Evolutionary conservation across 129 eudicot species (phyloP).

Genomic region (Ambrosia trifida): DNA sequence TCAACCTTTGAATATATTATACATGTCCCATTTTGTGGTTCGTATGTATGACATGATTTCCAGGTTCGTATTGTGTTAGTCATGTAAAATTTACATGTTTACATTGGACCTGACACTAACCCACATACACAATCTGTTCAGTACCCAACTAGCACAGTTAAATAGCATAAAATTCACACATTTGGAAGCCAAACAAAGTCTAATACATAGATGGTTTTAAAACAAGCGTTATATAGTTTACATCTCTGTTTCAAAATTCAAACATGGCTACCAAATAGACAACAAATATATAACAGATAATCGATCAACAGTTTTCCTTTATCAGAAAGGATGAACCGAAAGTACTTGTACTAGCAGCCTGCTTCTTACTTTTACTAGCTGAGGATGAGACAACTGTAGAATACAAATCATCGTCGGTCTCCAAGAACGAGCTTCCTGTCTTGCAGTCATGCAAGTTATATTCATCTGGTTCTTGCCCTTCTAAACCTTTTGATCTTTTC

Average conservation of each 20-base stretch:
- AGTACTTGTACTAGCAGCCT: slow-evolving; percentile 38
- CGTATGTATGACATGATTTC: too few species aligned
- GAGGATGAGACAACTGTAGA: slow-evolving; percentile 96
- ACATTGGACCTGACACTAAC: too few species aligned
- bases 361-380: slow-evolving; percentile 60
- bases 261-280: slow-evolving; percentile 11
- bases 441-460: slow-evolving; percentile 33
- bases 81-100: too few species aligned
- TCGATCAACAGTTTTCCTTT: slow-evolving; percentile 6
- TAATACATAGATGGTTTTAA: too few species aligned
- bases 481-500: slow-evolving; percentile 54
- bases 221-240: slow-evolving; percentile 1
- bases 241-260: slow-evolving; percentile 17
- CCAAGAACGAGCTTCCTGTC: slow-evolving; percentile 32
- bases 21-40: too few species aligned
- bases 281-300: slow-evolving; percentile 1
- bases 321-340: slow-evolving; percentile 34
- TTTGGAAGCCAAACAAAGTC: slow-evolving; percentile 10
- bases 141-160: too few species aligned
- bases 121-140: too few species aligned
- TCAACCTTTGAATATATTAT: too few species aligned
- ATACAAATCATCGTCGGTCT: slow-evolving; percentile 77
- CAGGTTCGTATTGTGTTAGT: too few species aligned
- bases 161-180: neutral
- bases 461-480: slow-evolving; percentile 36